Evolutionary conservation across 768 basidiomycete species (phyloP).

Genomic region (Pulveroboletus sp.): DNA sequence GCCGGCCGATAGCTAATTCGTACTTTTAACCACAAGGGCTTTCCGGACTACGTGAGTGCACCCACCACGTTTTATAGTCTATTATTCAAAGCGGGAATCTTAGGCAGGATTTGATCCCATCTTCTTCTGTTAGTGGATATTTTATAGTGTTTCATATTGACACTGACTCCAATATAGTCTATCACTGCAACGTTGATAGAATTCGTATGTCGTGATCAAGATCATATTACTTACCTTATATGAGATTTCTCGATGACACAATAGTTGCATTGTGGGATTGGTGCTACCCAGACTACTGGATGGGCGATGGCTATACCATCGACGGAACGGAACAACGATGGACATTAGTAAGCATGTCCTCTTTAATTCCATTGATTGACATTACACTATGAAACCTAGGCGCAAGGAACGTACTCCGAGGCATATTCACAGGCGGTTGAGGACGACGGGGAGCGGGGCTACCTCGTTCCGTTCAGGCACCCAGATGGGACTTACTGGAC

Average conservation of each 20-base stretch:
- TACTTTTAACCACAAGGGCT: constrained; percentile 3
- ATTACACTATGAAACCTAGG: constrained; percentile 1
- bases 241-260: neutral
- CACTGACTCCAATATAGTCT: constrained; percentile 12
- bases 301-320: constrained; percentile 19
- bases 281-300: constrained; percentile 27
- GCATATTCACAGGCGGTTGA: constrained; percentile 24
- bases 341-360: constrained; percentile 19
- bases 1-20: neutral
- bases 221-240: too few relatives aligned
- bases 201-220: constrained; percentile 10
- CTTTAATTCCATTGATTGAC: neutral
- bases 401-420: constrained; percentile 17
- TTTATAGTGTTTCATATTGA: neutral
- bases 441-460: constrained; percentile 21
- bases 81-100: neutral
- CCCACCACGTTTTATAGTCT: neutral
- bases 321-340: constrained; percentile 11
- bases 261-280: constrained; percentile 30
- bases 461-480: constrained; percentile 22
- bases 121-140: constrained; percentile 19
- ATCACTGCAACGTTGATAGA: constrained; percentile 23
- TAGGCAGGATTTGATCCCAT: constrained; percentile 25
- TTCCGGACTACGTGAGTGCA: constrained; percentile 22
- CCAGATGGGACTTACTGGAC: constrained; percentile 24